phyloP scores from a whole-genome alignment of 176 grass and related monocot genomes.

The Rhynchospora pubera region DNA sequence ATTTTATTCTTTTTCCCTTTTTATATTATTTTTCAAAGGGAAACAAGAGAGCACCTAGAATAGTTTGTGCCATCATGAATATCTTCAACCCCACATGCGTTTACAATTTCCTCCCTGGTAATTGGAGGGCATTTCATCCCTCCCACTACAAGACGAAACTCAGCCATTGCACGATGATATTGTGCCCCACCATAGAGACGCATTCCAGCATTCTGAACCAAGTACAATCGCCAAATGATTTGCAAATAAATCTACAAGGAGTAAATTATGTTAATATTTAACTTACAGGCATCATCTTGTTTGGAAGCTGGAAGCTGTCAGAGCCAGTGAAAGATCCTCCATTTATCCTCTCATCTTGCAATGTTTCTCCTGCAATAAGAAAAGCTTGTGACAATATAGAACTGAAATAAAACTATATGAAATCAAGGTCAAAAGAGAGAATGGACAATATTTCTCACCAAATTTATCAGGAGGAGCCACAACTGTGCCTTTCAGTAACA shows the following conservation, averaged over 20 bases:
- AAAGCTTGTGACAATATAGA: conserved; percentile 23
- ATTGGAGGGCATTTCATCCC: conserved; percentile 84
- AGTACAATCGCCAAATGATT: conserved; percentile 9
- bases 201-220: conserved; percentile 79
- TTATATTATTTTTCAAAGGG: neutral
- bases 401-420: conserved; percentile 17
- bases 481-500: conserved; percentile 95
- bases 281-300: conserved; percentile 98
- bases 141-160: conserved; percentile 84
- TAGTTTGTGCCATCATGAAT: conserved; percentile 98
- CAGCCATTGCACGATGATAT: conserved; percentile 93
- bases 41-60: conserved; percentile 51
- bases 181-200: conserved; percentile 94
- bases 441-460: conserved; percentile 36
- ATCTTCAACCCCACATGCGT: conserved; percentile 99
- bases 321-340: conserved; percentile 80
- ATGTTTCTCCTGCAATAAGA: conserved; percentile 60
- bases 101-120: conserved; percentile 95
- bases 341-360: conserved; percentile 66
- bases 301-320: conserved; percentile 73
- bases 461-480: conserved; percentile 97
- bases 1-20: neutral
- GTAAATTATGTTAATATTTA: conserved; percentile 1
- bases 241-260: neutral
- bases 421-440: conserved; percentile 19